These are phyloP conservation scores for Lodderomyces margitis DNA, from an alignment of 1,139 yeast species.

Conservation along the genomic window DNA sequence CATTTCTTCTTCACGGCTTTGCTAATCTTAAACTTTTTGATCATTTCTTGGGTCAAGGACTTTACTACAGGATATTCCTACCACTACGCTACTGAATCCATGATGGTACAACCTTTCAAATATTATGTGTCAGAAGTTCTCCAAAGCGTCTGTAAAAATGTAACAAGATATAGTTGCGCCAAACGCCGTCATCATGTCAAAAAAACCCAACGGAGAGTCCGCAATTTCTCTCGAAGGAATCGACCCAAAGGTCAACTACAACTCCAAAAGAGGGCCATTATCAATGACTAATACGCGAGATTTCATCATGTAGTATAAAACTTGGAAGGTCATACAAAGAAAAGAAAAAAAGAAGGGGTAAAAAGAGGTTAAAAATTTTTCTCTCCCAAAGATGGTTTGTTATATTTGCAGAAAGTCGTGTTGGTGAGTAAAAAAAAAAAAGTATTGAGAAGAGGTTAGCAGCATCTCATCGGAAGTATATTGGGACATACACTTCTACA, in stretches of 20 bases:
- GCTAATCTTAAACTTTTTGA: too few relatives aligned
- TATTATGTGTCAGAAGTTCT: slow-evolving; percentile 46
- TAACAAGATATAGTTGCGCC: slow-evolving; percentile 61
- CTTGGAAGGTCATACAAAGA: slow-evolving; percentile 53
- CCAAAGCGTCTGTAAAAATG: slow-evolving; percentile 42
- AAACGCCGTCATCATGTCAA: slow-evolving; percentile 56
- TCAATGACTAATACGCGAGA: slow-evolving; percentile 47
- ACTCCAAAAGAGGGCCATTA: slow-evolving; percentile 40
- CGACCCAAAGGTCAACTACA: slow-evolving; percentile 37
- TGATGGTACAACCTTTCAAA: slow-evolving; percentile 5
- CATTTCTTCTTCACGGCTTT: too few relatives aligned
- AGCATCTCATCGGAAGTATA: slow-evolving; percentile 5
- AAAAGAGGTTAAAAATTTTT: slow-evolving; percentile 4
- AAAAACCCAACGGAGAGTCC: slow-evolving; percentile 23
- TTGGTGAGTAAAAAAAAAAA: background rate
- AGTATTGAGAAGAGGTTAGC: background rate
- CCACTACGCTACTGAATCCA: too few relatives aligned
- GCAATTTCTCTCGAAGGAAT: slow-evolving; percentile 35
- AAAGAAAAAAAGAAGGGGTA: slow-evolving; percentile 18
- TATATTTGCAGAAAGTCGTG: background rate
- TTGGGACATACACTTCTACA: too few relatives aligned
- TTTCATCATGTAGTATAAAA: slow-evolving; percentile 61
- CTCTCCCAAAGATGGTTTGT: background rate
- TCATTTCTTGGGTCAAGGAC: too few relatives aligned
- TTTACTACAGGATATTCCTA: too few relatives aligned